Evolutionary conservation across 495 filamentous ascomycete genomes (phyloP).

Genomic region (Trichocladium antarcticum): DNA sequence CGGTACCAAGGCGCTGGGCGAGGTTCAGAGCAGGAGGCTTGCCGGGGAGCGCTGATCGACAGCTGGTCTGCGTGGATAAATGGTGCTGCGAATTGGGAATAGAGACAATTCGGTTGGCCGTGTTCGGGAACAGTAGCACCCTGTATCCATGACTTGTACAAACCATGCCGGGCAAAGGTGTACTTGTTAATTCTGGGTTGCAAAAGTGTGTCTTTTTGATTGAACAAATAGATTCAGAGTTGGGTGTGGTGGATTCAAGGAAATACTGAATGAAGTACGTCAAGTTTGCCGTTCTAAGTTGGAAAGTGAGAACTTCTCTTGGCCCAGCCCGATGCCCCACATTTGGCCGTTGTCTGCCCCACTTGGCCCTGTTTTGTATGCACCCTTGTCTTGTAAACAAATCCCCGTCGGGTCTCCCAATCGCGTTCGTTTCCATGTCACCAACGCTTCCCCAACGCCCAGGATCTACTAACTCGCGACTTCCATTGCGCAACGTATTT

Average conservation of each 20-base stretch:
- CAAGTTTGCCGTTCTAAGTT: no score
- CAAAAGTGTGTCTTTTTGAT: background rate
- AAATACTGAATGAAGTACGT: background rate
- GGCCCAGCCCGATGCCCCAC: background rate
- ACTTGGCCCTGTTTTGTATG: conserved; percentile 10
- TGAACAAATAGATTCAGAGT: background rate
- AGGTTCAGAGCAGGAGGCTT: conserved; percentile 80
- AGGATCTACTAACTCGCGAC: conserved; percentile 4
- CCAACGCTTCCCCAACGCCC: background rate
- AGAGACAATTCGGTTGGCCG: background rate
- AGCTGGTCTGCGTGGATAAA: background rate
- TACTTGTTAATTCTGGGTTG: background rate
- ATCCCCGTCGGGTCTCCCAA: conserved; percentile 1
- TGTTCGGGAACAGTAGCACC: background rate
- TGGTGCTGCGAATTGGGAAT: no score
- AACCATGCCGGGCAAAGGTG: no score
- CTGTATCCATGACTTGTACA: background rate
- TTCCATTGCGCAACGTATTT: background rate
- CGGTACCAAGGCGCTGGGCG: conserved; percentile 81
- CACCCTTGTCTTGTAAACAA: conserved; percentile 14
- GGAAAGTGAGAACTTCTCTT: background rate
- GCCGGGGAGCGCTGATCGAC: conserved; percentile 51
- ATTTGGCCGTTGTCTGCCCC: background rate
- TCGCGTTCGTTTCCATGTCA: conserved; percentile 11
- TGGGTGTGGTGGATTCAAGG: background rate